Evolutionary conservation across 2,329 filamentous ascomycete genomes (phyloP).

Genomic region (Fusarium sp.): DNA sequence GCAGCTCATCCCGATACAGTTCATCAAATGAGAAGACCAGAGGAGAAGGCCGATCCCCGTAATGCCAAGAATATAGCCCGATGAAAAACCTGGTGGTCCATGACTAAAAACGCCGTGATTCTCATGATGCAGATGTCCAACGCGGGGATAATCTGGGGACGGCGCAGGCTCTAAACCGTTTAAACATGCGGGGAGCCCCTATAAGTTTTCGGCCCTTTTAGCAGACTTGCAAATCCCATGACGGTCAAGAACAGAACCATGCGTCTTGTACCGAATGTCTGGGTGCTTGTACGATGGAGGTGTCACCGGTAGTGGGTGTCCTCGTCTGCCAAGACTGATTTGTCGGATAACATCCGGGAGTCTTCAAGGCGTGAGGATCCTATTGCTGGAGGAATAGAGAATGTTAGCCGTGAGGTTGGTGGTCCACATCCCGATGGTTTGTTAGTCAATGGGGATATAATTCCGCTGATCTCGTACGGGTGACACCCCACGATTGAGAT

Average conservation of each 20-base stretch:
- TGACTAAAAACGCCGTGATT: neutral
- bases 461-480: conserved; percentile 17
- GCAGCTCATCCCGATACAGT: neutral
- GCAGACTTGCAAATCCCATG: conserved; percentile 13
- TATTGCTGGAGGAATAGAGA: neutral
- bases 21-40: neutral
- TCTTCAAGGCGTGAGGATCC: neutral
- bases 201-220: conserved; percentile 30
- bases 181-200: conserved; percentile 31
- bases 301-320: conserved; percentile 8
- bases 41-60: neutral
- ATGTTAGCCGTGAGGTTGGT: neutral
- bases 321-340: conserved; percentile 2
- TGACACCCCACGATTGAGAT: conserved; percentile 14
- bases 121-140: neutral
- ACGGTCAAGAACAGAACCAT: conserved; percentile 2
- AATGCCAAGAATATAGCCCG: neutral
- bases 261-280: neutral
- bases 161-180: conserved; percentile 14
- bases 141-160: conserved; percentile 35
- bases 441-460: conserved; percentile 1
- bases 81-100: neutral
- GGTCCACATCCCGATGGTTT: conserved; percentile 11
- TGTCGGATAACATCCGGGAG: neutral
- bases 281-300: neutral